A percentile compares a stretch with the other conserved stretches of the same genome.
phyloP scores from a whole-genome alignment of 139 green algal species.

The Chlorella sp. region DNA sequence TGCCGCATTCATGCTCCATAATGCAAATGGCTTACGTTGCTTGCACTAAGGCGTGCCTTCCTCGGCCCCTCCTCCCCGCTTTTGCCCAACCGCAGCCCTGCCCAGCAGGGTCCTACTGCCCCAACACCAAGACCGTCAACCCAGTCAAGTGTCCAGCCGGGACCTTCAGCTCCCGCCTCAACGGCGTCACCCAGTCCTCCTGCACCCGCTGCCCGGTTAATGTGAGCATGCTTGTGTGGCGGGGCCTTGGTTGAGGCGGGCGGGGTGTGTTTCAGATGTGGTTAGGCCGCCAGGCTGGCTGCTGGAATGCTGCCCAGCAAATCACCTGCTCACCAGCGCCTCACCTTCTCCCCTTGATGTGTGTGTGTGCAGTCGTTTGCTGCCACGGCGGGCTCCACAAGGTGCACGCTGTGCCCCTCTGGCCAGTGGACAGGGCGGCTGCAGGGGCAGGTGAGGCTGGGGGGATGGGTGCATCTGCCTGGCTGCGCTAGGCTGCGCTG shows the following conservation, averaged over 20 bases:
- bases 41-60: too few species aligned
- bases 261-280: too few species aligned
- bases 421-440: slow-evolving; percentile 8
- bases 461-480: too few species aligned
- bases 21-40: too few species aligned
- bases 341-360: not conserved
- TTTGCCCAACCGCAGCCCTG: not conserved
- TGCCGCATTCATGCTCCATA: too few species aligned
- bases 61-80: too few species aligned
- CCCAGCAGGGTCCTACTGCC: not conserved
- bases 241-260: too few species aligned
- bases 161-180: not conserved
- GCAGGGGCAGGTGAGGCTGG: not conserved
- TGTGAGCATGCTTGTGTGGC: too few species aligned
- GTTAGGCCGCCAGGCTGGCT: too few species aligned
- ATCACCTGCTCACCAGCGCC: not conserved
- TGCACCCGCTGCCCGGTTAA: not conserved
- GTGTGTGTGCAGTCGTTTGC: not conserved
- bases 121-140: not conserved
- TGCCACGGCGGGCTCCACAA: not conserved
- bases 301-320: not conserved
- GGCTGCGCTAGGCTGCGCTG: too few species aligned
- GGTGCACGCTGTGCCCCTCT: not conserved
- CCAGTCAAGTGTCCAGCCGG: not conserved
- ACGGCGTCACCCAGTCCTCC: not conserved